Percentiles rank a stretch among this genome's conserved stretches.
Evolutionary conservation across 2,329 filamentous ascomycete genomes (phyloP).

Genomic region (Colletotrichum cereale): DNA sequence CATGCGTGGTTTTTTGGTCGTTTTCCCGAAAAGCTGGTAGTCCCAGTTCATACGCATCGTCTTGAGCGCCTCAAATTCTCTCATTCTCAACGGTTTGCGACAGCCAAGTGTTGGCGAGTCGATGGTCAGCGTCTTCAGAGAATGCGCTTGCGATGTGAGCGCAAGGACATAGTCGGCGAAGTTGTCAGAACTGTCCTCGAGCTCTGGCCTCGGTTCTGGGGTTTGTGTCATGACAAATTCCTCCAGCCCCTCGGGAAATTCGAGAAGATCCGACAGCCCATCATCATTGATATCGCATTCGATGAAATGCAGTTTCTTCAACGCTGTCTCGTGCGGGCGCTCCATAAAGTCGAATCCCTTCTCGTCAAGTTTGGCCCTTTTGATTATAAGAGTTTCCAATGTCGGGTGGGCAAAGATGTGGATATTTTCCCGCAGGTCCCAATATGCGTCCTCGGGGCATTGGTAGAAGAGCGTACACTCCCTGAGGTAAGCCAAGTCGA

Average conservation of each 20-base stretch:
- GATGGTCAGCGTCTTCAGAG: constrained; percentile 59
- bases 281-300: constrained; percentile 65
- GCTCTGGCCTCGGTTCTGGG: constrained; percentile 53
- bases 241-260: constrained; percentile 58
- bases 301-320: constrained; percentile 59
- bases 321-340: constrained; percentile 59
- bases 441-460: constrained; percentile 57
- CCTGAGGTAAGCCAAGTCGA: constrained; percentile 62
- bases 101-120: constrained; percentile 57
- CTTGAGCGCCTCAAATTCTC: constrained; percentile 57
- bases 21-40: constrained; percentile 61
- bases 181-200: constrained; percentile 62
- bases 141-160: constrained; percentile 55
- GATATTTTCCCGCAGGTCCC: constrained; percentile 65
- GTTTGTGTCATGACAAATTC: constrained; percentile 63
- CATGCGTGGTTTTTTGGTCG: constrained; percentile 58
- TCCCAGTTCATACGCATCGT: constrained; percentile 60
- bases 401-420: constrained; percentile 65
- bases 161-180: constrained; percentile 62
- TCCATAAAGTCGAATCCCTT: constrained; percentile 62
- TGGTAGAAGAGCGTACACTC: constrained; percentile 63
- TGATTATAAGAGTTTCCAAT: constrained; percentile 59
- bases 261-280: constrained; percentile 52
- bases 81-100: constrained; percentile 56
- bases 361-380: constrained; percentile 59